Base-by-base conservation (phyloP, 257 asterid species). In the Solanum microdontum region DNA sequence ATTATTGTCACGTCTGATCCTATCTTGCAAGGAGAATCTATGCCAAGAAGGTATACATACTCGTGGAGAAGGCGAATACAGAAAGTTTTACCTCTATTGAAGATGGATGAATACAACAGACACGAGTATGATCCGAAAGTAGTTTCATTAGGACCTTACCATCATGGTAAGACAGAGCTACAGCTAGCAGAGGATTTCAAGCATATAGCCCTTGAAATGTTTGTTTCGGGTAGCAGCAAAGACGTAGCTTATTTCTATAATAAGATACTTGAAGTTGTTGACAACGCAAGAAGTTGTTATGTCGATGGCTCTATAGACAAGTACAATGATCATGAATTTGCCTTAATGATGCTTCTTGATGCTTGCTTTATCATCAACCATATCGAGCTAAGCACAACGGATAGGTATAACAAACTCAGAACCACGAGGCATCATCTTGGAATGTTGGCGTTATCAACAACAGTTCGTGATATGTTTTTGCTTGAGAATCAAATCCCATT, bases 91-190 rank as follows among this genome's bases (percentile, higher is more conserved):
- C 84, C 37, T 45, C 36, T 79, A 28, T 28, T 79, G 64, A 79
- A 43, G 64, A 43, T 43, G 84, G 84, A 79, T 8, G 64, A 43
- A 43, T 79, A 79, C 37, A 79, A 79, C 84, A 79, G 84, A 21
- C 84, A 43, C 37, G 64, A 79, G 24, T 79, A 79, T 79, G 64
- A 79, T 40, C 84, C 84, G 24, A 79, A 79, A 45, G 84, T 79
- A 43, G 88, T 88, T 74, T 91, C 91, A 14, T 34, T 91, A 19
- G 90, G 93, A 13, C 91, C 93, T 17, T 79, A 79, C 62, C 84
- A 79, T 45, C 84, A 79, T 24, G 84, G 84, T 79, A 79, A 79
- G 33, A 33, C 64, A 7, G 84, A 79, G 84, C 37, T 79, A 60
- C 84, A 79, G 24, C 84, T 79, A 79, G 84, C 84, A 26, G 64